These are phyloP conservation scores for Ustilago loliicola DNA, from an alignment of 1,284 basidiomycete species.

Conservation along the genomic window DNA sequence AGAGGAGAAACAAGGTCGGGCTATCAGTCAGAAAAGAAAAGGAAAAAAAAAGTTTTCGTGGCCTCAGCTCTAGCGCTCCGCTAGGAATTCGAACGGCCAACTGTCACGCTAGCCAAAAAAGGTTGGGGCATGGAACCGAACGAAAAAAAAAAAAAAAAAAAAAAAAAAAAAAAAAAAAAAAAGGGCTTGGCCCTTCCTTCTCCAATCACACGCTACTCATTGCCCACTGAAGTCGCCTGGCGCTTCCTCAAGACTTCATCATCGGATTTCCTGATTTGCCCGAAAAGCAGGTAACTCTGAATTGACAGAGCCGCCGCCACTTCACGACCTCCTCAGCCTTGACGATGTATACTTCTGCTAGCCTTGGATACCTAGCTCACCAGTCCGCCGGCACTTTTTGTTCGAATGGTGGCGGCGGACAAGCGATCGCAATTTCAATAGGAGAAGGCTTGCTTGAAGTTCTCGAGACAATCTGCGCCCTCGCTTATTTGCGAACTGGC, in stretches of 20 bases:
- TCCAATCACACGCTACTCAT: conserved; percentile 17
- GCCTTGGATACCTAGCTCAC: not conserved
- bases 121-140: conserved; percentile 7
- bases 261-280: not conserved
- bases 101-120: conserved; percentile 3
- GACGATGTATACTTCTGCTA: not conserved
- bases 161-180: too few species aligned
- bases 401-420: not conserved
- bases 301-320: not conserved
- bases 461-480: conserved; percentile 4
- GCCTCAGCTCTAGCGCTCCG: not conserved
- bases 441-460: not conserved
- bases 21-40: conserved; percentile 7
- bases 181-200: not conserved
- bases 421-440: not conserved
- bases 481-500: conserved; percentile 7
- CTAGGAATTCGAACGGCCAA: not conserved
- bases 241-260: not conserved
- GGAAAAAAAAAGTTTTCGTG: conserved; percentile 9
- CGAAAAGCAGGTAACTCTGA: not conserved
- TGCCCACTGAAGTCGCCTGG: not conserved
- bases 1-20: not conserved
- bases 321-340: not conserved
- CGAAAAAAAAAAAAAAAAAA: too few species aligned
- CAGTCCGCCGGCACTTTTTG: not conserved